Percentiles rank a stretch among this genome's conserved stretches.
These are phyloP conservation scores for Cupressus sempervirens DNA, from an alignment of 75 land plant genomes.

Conservation along the genomic window DNA sequence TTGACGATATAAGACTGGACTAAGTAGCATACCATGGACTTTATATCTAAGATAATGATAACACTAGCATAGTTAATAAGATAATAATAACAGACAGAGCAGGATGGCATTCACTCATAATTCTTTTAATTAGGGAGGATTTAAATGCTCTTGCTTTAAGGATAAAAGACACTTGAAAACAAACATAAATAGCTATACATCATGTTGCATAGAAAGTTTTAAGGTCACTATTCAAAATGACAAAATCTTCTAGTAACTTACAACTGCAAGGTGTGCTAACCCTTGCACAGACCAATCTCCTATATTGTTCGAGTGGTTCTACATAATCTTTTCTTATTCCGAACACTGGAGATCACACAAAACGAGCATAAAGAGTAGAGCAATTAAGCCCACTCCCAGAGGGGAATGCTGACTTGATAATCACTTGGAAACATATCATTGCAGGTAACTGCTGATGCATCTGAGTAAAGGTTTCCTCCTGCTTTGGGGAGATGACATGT, in stretches of 20 bases:
- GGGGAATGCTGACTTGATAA: conserved; percentile 19
- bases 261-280: neutral
- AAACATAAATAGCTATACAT: neutral
- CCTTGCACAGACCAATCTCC: neutral
- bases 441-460: conserved; percentile 16
- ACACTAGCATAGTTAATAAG: neutral
- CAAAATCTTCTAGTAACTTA: conserved; percentile 2
- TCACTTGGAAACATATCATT: conserved; percentile 22
- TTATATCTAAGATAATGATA: neutral
- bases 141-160: neutral
- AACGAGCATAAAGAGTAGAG: neutral
- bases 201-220: conserved; percentile 2
- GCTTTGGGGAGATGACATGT: conserved; percentile 22
- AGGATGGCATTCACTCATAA: conserved; percentile 1
- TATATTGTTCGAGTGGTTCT: neutral
- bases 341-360: neutral
- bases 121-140: neutral
- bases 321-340: neutral
- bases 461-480: conserved; percentile 20
- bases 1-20: neutral
- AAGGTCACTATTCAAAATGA: neutral
- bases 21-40: neutral
- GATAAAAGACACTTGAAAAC: neutral
- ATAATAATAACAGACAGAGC: neutral
- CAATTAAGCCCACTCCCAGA: conserved; percentile 31